phyloP scores from a whole-genome alignment of 1,284 basidiomycete species.

The Boletus mariae region DNA sequence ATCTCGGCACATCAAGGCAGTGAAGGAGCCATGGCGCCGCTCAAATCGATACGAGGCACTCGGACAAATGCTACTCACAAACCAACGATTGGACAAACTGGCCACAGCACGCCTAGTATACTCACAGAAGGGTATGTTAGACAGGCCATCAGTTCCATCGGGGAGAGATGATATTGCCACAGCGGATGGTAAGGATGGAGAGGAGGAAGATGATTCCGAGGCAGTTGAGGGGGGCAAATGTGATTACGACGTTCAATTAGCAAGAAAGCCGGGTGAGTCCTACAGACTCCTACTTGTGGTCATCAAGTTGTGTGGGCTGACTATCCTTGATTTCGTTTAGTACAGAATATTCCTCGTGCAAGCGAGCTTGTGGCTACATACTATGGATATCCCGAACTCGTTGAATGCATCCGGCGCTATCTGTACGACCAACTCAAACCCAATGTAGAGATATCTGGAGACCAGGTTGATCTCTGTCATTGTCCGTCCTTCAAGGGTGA shows the following conservation, averaged over 20 bases:
- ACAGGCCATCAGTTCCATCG: no score
- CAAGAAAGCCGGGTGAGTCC: not conserved
- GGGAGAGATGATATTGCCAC: not conserved
- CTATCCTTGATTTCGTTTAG: slow-evolving; percentile 3
- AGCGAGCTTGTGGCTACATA: no score
- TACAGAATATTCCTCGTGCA: no score
- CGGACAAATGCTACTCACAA: slow-evolving; percentile 1
- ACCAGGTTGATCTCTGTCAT: not conserved
- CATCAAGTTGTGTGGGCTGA: no score
- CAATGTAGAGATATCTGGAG: not conserved
- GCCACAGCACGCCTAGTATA: not conserved
- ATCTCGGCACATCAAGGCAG: not conserved
- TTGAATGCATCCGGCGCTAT: not conserved
- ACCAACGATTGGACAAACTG: not conserved
- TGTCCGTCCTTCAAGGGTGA: not conserved
- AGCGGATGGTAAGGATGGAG: not conserved
- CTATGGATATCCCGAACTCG: not conserved
- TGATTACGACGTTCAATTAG: not conserved
- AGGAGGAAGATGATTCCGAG: not conserved
- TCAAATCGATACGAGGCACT: not conserved
- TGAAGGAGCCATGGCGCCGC: slow-evolving; percentile 1
- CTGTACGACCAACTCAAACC: not conserved
- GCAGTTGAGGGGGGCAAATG: not conserved
- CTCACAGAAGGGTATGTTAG: not conserved
- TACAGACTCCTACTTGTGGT: no score